These are phyloP conservation scores for Ascochyta fabae DNA, from an alignment of 2,329 filamentous ascomycete genomes.

Conservation along the genomic window DNA sequence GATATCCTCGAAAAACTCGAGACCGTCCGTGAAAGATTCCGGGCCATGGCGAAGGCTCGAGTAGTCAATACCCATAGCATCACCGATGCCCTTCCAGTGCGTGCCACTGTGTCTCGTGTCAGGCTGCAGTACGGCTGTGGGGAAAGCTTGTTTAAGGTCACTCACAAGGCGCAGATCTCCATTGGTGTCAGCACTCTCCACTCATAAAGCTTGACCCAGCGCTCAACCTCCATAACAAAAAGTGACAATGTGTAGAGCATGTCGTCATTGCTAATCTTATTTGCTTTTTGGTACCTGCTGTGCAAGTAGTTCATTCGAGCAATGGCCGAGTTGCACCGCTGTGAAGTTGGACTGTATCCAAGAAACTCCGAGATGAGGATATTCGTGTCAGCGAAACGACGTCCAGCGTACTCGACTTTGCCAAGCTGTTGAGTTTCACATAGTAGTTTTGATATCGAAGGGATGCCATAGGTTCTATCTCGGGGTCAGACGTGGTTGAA, in stretches of 20 bases:
- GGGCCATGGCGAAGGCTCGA: conserved; percentile 51
- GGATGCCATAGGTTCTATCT: conserved; percentile 46
- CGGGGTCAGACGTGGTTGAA: background rate
- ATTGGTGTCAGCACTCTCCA: conserved; percentile 72
- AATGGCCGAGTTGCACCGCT: conserved; percentile 55
- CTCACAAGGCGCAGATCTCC: conserved; percentile 67
- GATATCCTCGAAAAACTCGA: conserved; percentile 62
- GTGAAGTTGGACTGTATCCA: conserved; percentile 32
- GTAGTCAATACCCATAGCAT: conserved; percentile 70
- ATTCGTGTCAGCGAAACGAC: conserved; percentile 43
- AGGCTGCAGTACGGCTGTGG: background rate
- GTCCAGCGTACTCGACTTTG: conserved; percentile 26
- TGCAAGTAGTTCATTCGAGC: conserved; percentile 71
- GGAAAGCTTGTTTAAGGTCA: background rate
- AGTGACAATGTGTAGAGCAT: conserved; percentile 70
- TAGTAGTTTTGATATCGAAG: conserved; percentile 45
- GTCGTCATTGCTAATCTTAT: conserved; percentile 67
- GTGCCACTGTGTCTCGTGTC: conserved; percentile 52
- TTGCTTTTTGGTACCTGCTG: conserved; percentile 61
- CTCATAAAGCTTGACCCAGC: conserved; percentile 70
- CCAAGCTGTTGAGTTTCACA: conserved; percentile 44
- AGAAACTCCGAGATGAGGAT: conserved; percentile 45
- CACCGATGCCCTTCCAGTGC: conserved; percentile 74
- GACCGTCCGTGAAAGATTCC: conserved; percentile 54
- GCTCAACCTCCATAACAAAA: conserved; percentile 69